Base-by-base conservation (phyloP, 2,329 filamentous ascomycete genomes). In the Proliferodiscus dingleyae region DNA sequence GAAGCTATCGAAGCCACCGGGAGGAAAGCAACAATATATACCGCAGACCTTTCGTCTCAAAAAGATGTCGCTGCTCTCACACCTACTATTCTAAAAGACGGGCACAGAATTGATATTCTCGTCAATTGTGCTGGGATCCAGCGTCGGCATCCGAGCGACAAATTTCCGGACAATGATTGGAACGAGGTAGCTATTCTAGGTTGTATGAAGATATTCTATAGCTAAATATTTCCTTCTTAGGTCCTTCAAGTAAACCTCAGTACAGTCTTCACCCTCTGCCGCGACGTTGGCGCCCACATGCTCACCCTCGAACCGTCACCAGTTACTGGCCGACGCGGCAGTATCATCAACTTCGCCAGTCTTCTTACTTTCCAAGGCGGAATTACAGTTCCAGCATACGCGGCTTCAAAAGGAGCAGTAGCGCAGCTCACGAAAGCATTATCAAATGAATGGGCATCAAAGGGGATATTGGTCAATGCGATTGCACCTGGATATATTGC, bases 291-390 rank as follows among this genome's bases (percentile, higher is more conserved):
- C 52, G 81, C 82, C 11, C 85, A 90, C 69, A 89, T 93, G 80
- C 80, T 93, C 22, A 63, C 66, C 18, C 60, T 56, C 41, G 50
- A 53, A 57, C 68, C 22, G 75, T 95, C 29, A 81, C 80, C 37
- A 91, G 91, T 73, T 87, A 95, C 57, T n/a, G 75, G 75, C 41
- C 76, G 82, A 30, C 71, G 77, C 47, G 86, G 86, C 19, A 76
- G 74, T 60, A 85, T 95, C 68, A 85, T 95, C 71, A 95, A 95
- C 68, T 81, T 94, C 45, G 89, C 83, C 9, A 87, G 80, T 10
- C 76, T 96, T 32, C 77, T 95, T n/a, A 84, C 83, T 22, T 96
- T 95, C 74, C 89, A 95, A 64, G 90, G 90, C 44, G 89, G 89
- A 1, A 74, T 95, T 54, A 95, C 85, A 0, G 87, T 95, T 1